These are phyloP conservation scores for Oldenlandia corymbosa DNA, from an alignment of 257 asterid species.

Conservation along the genomic window DNA sequence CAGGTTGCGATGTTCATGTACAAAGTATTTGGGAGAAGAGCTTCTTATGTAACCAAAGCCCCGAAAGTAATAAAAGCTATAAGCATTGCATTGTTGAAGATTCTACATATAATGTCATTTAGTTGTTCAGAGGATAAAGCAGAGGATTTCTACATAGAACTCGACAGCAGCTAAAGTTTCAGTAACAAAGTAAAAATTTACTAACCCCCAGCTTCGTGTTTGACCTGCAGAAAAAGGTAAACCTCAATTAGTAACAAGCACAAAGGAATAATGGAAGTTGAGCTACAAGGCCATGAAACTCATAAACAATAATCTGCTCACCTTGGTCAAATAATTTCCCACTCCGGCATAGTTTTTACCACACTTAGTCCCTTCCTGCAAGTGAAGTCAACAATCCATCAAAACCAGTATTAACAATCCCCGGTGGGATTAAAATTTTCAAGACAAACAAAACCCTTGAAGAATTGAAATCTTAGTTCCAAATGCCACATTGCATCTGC, in stretches of 20 bases:
- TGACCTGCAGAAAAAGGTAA: constrained; percentile 39
- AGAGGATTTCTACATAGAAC: neutral
- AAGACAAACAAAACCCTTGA: neutral
- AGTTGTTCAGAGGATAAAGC: neutral
- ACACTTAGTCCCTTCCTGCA: constrained; percentile 20
- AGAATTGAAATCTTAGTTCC: neutral
- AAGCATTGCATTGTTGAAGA: neutral
- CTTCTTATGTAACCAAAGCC: neutral
- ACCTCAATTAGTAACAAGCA: constrained; percentile 10
- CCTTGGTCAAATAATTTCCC: constrained; percentile 11
- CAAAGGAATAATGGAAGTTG: neutral
- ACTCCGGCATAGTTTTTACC: constrained; percentile 12
- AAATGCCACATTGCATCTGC: neutral
- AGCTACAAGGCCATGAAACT: constrained; percentile 15
- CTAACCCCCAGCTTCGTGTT: constrained; percentile 49
- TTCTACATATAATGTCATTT: neutral
- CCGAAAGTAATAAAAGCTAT: neutral
- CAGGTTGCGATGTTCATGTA: neutral
- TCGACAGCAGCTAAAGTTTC: constrained; percentile 3
- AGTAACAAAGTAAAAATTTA: constrained; percentile 13
- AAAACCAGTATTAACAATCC: neutral
- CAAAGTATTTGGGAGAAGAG: neutral
- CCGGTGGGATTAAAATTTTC: neutral
- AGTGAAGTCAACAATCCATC: constrained; percentile 6
- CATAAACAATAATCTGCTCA: neutral